Base-by-base conservation (phyloP, 2,329 filamentous ascomycete species). In the Phialocephala subalpina region DNA sequence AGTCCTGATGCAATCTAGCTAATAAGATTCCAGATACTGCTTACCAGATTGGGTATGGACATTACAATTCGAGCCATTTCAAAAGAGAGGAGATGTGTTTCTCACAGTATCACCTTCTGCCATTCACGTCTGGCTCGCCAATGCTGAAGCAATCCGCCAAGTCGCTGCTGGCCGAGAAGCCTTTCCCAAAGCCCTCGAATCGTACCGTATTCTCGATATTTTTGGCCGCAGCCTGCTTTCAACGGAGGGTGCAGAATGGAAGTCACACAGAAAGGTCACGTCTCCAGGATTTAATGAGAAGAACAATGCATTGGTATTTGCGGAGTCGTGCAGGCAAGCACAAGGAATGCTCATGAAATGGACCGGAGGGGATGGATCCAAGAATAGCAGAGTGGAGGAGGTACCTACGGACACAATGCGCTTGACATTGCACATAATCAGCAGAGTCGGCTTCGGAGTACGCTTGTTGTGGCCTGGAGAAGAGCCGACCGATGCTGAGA, bases 271-370 rank as follows among this genome's bases (percentile, higher is more conserved):
- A 67, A 93, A 91, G 78, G 84, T 89, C 52, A 90, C 88, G 0
- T 86, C 89, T 33, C 87, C 91, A 0, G 87, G 87, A 3, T 94
- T 95, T 77, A 92, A 90, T 64, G 92, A 95, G 80, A 88, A 85
- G 78, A 94, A 93, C 76, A 90, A 92, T 64, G 82, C 84, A 16
- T 76, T 92, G 29, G 88, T 92, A 1, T 92, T 89, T 77, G 80
- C 79, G 9, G 89, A 92, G 75, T 83, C 85, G 1, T 80, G 91
- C 63, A 79, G 82, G 64, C 91, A 94, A 79, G 86, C 90, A 0
- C 80, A 85, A 67, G 83, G 84, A 14, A 85, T 92, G 85, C 73
- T 92, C 35, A 76, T 78, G 40, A 81, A 82, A 57, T 92, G 89
- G 88, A 78, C 85, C 5, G 81, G n/a, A 42, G 81, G n/a, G 18